phyloP scores from a whole-genome alignment of 768 basidiomycete species.

The Collybiopsis luxurians region DNA sequence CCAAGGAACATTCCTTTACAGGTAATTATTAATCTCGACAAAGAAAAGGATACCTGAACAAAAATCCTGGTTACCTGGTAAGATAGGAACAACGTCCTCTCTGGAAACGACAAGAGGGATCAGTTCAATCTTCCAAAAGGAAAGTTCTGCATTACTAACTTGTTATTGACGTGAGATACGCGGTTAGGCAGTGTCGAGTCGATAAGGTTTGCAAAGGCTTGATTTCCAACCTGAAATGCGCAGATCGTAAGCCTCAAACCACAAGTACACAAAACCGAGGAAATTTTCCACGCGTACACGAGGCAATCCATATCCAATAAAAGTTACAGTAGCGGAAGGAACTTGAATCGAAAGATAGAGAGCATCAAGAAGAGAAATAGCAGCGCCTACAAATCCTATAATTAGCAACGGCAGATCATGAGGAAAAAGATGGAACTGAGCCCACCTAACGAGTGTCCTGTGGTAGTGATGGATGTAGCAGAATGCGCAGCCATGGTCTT shows the following conservation, averaged over 20 bases:
- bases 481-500: constrained; percentile 29
- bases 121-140: not conserved
- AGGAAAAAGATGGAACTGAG: not conserved
- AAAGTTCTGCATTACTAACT: constrained; percentile 19
- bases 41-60: not conserved
- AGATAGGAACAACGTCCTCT: constrained; percentile 38
- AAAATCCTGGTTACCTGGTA: constrained; percentile 29
- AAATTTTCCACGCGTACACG: constrained; percentile 29
- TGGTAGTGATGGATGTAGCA: constrained; percentile 34
- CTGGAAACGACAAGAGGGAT: constrained; percentile 14
- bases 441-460: constrained; percentile 42
- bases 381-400: constrained; percentile 34
- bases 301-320: constrained; percentile 41
- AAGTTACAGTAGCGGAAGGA: constrained; percentile 28
- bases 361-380: constrained; percentile 52
- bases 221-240: constrained; percentile 46
- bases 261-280: constrained; percentile 20
- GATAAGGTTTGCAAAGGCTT: constrained; percentile 60
- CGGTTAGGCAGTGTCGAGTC: constrained; percentile 36
- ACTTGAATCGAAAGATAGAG: constrained; percentile 55
- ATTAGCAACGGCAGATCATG: not conserved
- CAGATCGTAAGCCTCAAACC: constrained; percentile 11
- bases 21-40: not conserved
- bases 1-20: constrained; percentile 4
- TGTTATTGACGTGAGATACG: constrained; percentile 63